Base-by-base conservation (phyloP, 208 protist species). In the Trypanosoma scelopori region DNA sequence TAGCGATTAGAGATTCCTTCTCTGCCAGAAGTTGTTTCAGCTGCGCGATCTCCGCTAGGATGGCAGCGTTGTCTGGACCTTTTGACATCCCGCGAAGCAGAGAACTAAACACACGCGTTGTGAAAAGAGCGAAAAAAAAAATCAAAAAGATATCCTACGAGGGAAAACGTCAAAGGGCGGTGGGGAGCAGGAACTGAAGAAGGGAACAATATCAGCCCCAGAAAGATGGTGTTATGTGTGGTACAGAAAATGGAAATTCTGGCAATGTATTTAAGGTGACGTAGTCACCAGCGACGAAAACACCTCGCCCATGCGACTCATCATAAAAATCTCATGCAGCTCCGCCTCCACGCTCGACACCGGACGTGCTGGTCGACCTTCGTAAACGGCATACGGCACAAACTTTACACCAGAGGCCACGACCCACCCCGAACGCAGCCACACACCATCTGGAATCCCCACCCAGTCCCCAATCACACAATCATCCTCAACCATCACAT, bases 11-110 rank as follows among this genome's bases (percentile, higher is more conserved):
- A 15, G 73, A 78, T 52, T 76, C 70, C 65, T 76, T 81, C 58
- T 68, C 67, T 15, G 68, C 62, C 6, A 93, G 58, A 47, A 76
- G 69, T 48, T 71, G 56, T 42, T 75, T 79, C 16, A 93, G 69
- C 41, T 90, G 76, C 7, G 69, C 68, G 30, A 93, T 89, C 71
- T 93, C 84, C 18, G 81, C 84, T 41, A 79, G 52, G 23, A 93
- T 56, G 9, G 74, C 71, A n/a, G 65, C 30, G n/a, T 70, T 65
- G n/a, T 75, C 63, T 28, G 42, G 50, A 49, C 15, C 39, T 43
- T 60, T 69, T 15, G 49, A 64, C 70, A 70, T 69, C 22, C 13
- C 41, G 56, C 62, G 18, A 7, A 4, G 42, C 20, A 76, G 58
- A 28, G 58, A 56, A 3, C 20, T n/a, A 59, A 63, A 69, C 12